Percentiles rank a stretch among this genome's conserved stretches.
phyloP scores from a whole-genome alignment of 2,329 filamentous ascomycete species.

The Aspergillus proliferans region DNA sequence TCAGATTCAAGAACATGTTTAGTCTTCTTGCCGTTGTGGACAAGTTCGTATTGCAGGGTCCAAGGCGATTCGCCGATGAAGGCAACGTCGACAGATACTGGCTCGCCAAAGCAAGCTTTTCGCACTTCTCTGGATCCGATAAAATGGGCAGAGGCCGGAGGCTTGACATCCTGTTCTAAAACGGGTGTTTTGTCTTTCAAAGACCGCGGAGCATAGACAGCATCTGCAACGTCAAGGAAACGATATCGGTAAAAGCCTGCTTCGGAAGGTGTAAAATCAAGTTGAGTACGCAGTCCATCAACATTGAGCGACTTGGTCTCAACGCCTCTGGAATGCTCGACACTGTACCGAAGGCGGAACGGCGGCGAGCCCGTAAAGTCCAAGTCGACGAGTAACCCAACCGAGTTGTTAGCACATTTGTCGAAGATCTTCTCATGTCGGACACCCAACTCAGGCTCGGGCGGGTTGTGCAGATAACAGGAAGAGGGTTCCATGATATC shows the following conservation, averaged over 20 bases:
- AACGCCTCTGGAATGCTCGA: constrained; percentile 56
- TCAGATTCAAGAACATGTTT: constrained; percentile 63
- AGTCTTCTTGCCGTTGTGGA: constrained; percentile 79
- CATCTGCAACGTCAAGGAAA: constrained; percentile 75
- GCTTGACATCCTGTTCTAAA: constrained; percentile 86
- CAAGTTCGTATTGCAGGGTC: constrained; percentile 82
- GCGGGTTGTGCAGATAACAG: constrained; percentile 86
- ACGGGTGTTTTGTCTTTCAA: constrained; percentile 57
- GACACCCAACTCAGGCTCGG: constrained; percentile 72
- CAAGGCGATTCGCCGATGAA: constrained; percentile 82
- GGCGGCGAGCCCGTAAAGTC: constrained; percentile 89
- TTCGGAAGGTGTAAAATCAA: constrained; percentile 73
- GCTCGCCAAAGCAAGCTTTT: constrained; percentile 76
- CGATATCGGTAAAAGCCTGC: constrained; percentile 83
- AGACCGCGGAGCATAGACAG: constrained; percentile 65
- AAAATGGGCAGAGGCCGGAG: constrained; percentile 71
- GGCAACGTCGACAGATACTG: constrained; percentile 65
- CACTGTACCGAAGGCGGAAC: constrained; percentile 74
- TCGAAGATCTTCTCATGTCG: constrained; percentile 78
- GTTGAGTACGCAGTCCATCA: constrained; percentile 69
- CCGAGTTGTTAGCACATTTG: constrained; percentile 88
- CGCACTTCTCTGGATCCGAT: constrained; percentile 51
- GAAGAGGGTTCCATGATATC: constrained; percentile 90
- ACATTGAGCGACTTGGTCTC: constrained; percentile 52
- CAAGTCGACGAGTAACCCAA: constrained; percentile 81